Percentiles rank a stretch among this genome's conserved stretches.
Evolutionary conservation across 306 rosid genomes (phyloP).

Genomic region (Trifolium fragiferum): DNA sequence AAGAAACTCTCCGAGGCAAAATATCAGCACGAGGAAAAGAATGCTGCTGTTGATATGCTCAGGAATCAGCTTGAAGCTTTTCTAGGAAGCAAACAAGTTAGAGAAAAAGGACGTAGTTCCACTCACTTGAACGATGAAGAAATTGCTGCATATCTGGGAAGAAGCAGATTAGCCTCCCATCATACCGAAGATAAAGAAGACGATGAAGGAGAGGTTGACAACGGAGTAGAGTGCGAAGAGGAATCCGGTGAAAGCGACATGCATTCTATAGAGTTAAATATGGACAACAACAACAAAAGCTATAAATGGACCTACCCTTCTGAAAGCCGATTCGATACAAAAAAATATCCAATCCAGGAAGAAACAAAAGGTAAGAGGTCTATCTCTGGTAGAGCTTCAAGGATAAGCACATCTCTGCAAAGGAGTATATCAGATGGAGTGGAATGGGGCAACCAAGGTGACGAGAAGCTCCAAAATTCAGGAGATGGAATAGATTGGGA

Average conservation of each 20-base stretch:
- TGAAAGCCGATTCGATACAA: constrained; percentile 62
- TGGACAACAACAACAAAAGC: constrained; percentile 80
- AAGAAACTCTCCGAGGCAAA: constrained; percentile 73
- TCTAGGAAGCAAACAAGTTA: constrained; percentile 68
- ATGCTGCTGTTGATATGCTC: constrained; percentile 78
- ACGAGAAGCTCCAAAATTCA: constrained; percentile 67
- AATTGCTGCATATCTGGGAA: constrained; percentile 61
- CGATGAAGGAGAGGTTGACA: constrained; percentile 82
- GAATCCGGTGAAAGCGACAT: constrained; percentile 91
- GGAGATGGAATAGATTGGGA: constrained; percentile 80
- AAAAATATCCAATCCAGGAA: constrained; percentile 59
- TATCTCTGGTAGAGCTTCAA: constrained; percentile 70
- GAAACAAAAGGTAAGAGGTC: constrained; percentile 74
- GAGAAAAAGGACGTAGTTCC: constrained; percentile 68
- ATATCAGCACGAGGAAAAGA: constrained; percentile 77
- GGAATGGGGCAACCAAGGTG: constrained; percentile 68
- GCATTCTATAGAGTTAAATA: constrained; percentile 88
- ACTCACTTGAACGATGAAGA: constrained; percentile 67
- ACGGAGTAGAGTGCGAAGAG: constrained; percentile 71
- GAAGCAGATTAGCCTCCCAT: constrained; percentile 58
- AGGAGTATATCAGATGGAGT: constrained; percentile 93
- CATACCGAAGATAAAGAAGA: constrained; percentile 67
- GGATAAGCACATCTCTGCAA: constrained; percentile 80
- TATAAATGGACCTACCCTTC: constrained; percentile 71
- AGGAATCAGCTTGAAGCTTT: constrained; percentile 90